Evolutionary conservation across 2,329 filamentous ascomycete genomes (phyloP), one percentile per base, ranked within the genome.

Genomic region (Fusarium paranaense): DNA sequence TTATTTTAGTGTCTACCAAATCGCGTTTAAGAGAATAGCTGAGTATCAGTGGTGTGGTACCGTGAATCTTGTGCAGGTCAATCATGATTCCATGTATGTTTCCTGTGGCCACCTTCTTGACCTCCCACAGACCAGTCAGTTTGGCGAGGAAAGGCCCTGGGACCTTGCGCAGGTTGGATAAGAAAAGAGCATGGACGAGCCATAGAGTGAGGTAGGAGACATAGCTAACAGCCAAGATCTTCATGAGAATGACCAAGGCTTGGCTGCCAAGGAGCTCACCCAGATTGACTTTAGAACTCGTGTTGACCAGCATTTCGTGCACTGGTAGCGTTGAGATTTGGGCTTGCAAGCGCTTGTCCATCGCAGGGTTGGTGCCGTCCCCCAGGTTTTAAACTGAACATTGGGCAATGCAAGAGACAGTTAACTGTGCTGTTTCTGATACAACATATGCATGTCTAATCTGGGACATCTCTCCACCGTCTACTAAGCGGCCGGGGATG

Each of bases 71-170:
- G 22, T 58, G 54, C 5, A 58, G 54, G 4, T 58, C 54, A 37
- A 58, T 38, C 32, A 58, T 58, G 10, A 25, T 58, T 22, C 35
- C 54, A 27, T 58, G 54, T 10, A 38, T 38, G 16, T 58, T 58
- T 25, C 54, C 54, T 18, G 32, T 30, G 20, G 13, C 6, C 16
- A 58, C 54, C 14, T 38, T 58, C 35, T 38, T 58, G 20, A 38
- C 33, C 54, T 58, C 54, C 32, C 33, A 58, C 9, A 58, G 4
- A 5, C 54, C 8, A 3, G 54, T 37, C 4, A 58, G 8, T 25
- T n/a, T 58, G 16, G 54, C 54, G 14, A 58, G 54, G 9, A 58
- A 37, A 18, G 54, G 54, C 4, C 54, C 54, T 4, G 54, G 33
- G 6, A 38, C 9, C 20, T 58, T 58, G n/a, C 54, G 33, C 14